Conservation (phyloP, 208 protist species). For the Herpetomonas samuelpessoai region DNA sequence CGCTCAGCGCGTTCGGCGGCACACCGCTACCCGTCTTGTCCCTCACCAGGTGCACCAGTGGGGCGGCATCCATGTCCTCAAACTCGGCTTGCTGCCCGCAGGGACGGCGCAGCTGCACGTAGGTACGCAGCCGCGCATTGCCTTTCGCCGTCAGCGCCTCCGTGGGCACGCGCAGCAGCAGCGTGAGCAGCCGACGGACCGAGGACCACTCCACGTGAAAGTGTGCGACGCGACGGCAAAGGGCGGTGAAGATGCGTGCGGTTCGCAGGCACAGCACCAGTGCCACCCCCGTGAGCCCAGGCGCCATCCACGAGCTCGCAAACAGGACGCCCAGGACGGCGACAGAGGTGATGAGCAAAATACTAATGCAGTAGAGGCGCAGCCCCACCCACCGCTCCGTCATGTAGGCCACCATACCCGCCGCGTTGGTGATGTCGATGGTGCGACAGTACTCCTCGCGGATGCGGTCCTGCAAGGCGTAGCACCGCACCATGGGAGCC, state of each 20-base stretch:
- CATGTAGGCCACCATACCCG: conserved; percentile 48
- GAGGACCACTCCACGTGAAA: conserved; percentile 52
- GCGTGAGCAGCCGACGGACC: conserved; percentile 48
- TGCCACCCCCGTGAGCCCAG: conserved; percentile 46
- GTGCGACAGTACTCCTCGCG: conserved; percentile 69
- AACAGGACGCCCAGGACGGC: conserved; percentile 54
- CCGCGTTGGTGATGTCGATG: conserved; percentile 61
- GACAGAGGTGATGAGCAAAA: conserved; percentile 33
- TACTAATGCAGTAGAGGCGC: conserved; percentile 41
- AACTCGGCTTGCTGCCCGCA: conserved; percentile 10
- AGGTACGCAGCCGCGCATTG: conserved; percentile 21
- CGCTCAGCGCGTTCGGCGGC: conserved; percentile 7
- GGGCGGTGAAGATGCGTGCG: conserved; percentile 29
- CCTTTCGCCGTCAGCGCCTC: conserved; percentile 39
- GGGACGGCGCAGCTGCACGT: conserved; percentile 13
- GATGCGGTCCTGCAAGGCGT: conserved; percentile 50
- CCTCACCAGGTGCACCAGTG: conserved; percentile 8
- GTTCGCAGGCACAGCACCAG: conserved; percentile 39
- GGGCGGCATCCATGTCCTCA: conserved; percentile 11
- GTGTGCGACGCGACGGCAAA: conserved; percentile 31
- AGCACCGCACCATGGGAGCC: conserved; percentile 47
- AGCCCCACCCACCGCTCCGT: conserved; percentile 59
- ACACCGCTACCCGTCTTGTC: neutral
- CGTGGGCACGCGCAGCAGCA: conserved; percentile 36
- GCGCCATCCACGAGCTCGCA: conserved; percentile 23